phyloP scores from a whole-genome alignment of 768 basidiomycete species.

The Suillus hirtellus region DNA sequence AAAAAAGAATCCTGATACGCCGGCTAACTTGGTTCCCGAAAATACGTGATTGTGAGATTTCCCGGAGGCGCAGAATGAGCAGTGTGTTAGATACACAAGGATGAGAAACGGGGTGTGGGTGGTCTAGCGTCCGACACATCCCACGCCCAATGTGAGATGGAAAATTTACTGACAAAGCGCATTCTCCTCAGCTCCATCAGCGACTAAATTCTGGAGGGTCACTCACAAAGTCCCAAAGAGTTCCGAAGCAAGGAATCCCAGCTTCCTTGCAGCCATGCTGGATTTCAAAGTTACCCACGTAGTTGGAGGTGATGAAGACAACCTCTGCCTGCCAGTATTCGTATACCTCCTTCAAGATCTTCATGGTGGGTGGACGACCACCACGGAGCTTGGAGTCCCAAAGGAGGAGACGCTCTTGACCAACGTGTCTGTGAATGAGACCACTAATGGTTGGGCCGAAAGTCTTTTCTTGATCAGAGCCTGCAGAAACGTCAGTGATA shows the following conservation, averaged over 20 bases:
- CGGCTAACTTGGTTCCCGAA: constrained; percentile 10
- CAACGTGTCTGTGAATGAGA: constrained; percentile 69
- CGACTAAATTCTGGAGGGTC: constrained; percentile 6
- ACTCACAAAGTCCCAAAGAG: constrained; percentile 67
- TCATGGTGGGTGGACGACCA: constrained; percentile 77
- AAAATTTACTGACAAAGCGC: constrained; percentile 24
- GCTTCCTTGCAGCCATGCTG: constrained; percentile 76
- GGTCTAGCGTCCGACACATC: constrained; percentile 4
- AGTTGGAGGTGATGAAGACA: constrained; percentile 86
- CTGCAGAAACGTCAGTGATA: constrained; percentile 34
- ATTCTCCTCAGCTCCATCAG: constrained; percentile 11
- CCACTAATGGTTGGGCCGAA: constrained; percentile 80
- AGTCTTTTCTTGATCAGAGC: constrained; percentile 81
- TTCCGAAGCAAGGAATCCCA: constrained; percentile 68
- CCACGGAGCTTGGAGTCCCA: constrained; percentile 80
- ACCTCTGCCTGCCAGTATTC: constrained; percentile 74
- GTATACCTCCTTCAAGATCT: constrained; percentile 69
- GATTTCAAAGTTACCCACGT: constrained; percentile 73
- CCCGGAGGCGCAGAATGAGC: constrained; percentile 6
- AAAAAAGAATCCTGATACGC: constrained; percentile 11
- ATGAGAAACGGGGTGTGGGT: constrained; percentile 10
- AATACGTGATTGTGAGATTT: constrained; percentile 7
- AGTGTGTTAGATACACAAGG: constrained; percentile 14
- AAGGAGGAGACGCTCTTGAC: constrained; percentile 69
- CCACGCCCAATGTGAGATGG: constrained; percentile 11